phyloP scores from a whole-genome alignment of 371 early-diverging fungal genomes.

The Haplosporangium sp. region DNA sequence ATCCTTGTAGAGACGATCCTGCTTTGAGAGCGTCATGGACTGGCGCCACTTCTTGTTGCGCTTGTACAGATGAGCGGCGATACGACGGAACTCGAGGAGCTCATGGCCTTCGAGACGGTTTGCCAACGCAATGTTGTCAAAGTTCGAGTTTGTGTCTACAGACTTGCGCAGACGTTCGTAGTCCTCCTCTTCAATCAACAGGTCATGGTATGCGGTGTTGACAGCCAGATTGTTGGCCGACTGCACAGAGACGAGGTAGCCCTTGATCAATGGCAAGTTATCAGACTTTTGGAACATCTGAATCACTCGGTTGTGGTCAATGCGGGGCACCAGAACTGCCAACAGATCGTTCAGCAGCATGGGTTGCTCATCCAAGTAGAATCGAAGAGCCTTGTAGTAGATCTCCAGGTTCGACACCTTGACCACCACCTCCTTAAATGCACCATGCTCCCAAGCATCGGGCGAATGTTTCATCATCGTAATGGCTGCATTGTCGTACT shows the following conservation, averaged over 20 bases:
- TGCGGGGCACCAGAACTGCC: slow-evolving; percentile 85
- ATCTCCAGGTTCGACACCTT: slow-evolving; percentile 97
- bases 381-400: slow-evolving; percentile 96
- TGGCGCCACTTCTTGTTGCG: slow-evolving; percentile 95
- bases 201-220: slow-evolving; percentile 93
- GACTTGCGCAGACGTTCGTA: slow-evolving; percentile 90
- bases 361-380: slow-evolving; percentile 97
- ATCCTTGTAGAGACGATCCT: slow-evolving; percentile 96
- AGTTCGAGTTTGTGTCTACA: slow-evolving; percentile 91
- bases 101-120: slow-evolving; percentile 94
- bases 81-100: slow-evolving; percentile 95
- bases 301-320: slow-evolving; percentile 97
- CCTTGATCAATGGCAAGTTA: slow-evolving; percentile 95
- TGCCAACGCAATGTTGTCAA: slow-evolving; percentile 92
- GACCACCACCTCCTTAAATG: slow-evolving; percentile 95
- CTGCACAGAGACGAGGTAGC: slow-evolving; percentile 93
- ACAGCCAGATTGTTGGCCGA: slow-evolving; percentile 91
- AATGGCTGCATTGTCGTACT: slow-evolving; percentile 95
- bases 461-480: slow-evolving; percentile 94
- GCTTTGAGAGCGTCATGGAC: slow-evolving; percentile 93
- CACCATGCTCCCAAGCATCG: slow-evolving; percentile 95
- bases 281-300: slow-evolving; percentile 95
- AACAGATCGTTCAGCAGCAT: slow-evolving; percentile 92
- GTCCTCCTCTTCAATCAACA: slow-evolving; percentile 97
- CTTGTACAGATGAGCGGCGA: slow-evolving; percentile 95